Evolutionary conservation across 2,329 filamentous ascomycete species (phyloP), one percentile per base, ranked within the genome.

Genomic region (Phaeosphaeria sp.): DNA sequence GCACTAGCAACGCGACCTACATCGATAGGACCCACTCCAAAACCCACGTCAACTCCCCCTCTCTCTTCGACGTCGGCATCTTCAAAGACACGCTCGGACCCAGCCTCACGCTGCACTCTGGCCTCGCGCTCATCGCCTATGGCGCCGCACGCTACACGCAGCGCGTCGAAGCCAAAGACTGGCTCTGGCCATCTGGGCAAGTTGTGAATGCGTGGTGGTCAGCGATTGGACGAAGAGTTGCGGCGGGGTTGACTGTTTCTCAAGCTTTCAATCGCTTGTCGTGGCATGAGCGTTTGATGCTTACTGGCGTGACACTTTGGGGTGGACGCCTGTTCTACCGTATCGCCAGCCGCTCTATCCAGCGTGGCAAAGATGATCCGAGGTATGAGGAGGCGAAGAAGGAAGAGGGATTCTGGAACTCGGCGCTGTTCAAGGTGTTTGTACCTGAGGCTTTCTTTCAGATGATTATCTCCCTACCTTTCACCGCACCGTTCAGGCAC

Each of bases 191-290:
- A 1, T 74, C 79, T 3, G 83, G 78, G 2, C 83, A 83, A 64
- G 81, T 87, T 9, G 71, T 79, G 55, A 87, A 86, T 67, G 85
- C 84, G 6, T 88, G 86, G 86, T 87, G 84, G 83, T 83, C 80
- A 53, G 84, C 86, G 21, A 73, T 88, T 43, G 84, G 85, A 15
- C 77, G 79, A n/a, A 81, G 81, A 5, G 76, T 86, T 11, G 74
- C 79, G 55, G 77, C 80, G 27, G 79, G 81, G 1, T 69, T 84
- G 20, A 80, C 83, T 0, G 56, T 84, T 5, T 65, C 75, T 1
- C 75, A 80, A 47, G 83, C 84, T 17, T 80, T 83, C 65, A 64
- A 72, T 18, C 78, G 78, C 2, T 74, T 87, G 2, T 81, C 81
- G 1, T 84, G 84, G 72, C 80, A 82, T 0, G 83, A 88, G 66